These are phyloP conservation scores for Globisporangium abappressorium DNA, from an alignment of 352 stramenopile species.

Conservation along the genomic window DNA sequence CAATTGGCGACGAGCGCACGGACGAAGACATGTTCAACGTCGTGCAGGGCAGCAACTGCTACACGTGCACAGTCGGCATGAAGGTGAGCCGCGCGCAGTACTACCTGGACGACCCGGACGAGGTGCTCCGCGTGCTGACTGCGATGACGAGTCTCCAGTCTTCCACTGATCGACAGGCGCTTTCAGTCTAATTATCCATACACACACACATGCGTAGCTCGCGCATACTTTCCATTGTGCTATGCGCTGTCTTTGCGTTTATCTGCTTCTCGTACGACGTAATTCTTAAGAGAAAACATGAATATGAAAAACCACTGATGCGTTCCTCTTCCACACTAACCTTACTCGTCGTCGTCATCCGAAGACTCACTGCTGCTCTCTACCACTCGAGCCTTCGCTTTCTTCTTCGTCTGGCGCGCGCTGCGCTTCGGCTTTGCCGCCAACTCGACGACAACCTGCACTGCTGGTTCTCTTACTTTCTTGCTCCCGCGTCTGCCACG, in stretches of 20 bases:
- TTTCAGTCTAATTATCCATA: conserved; percentile 11
- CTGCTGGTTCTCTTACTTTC: conserved; percentile 35
- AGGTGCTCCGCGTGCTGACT: conserved; percentile 73
- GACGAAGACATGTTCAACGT: conserved; percentile 91
- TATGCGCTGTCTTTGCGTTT: not conserved
- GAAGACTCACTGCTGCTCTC: conserved; percentile 13
- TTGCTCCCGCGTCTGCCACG: conserved; percentile 24
- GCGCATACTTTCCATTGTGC: not conserved
- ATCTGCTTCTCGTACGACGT: conserved; percentile 2
- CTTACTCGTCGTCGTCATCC: conserved; percentile 12
- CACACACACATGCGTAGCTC: not conserved
- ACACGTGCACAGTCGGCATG: conserved; percentile 84
- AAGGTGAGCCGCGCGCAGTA: conserved; percentile 87
- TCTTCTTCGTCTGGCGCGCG: conserved; percentile 13
- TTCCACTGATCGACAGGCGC: conserved; percentile 30
- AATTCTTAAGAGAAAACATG: not conserved
- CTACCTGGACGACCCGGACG: conserved; percentile 76
- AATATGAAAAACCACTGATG: conserved; percentile 9
- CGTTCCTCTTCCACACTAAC: not conserved
- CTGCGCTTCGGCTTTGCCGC: conserved; percentile 22
- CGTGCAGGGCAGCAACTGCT: conserved; percentile 86
- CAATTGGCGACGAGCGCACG: conserved; percentile 80
- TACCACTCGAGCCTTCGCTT: conserved; percentile 9
- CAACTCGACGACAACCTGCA: conserved; percentile 25
- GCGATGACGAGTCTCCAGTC: conserved; percentile 57